phyloP scores from a whole-genome alignment of 768 basidiomycete species.

The Boletus coccyginus region DNA sequence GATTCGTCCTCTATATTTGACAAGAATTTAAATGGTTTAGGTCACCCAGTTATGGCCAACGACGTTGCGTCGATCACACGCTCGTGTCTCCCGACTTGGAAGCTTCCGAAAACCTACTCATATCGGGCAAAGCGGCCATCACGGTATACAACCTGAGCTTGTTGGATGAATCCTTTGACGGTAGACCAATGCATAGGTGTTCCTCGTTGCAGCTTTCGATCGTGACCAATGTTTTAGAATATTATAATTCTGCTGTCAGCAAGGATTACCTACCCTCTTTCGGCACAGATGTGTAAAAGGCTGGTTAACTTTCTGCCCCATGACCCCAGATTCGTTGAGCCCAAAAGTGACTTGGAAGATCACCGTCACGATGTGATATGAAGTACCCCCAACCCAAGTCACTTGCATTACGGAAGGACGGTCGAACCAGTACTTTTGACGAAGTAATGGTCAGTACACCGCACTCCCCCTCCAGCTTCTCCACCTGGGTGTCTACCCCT shows the following conservation, averaged over 20 bases:
- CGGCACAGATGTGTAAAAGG: not conserved
- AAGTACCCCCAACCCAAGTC: no score
- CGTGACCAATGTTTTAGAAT: not conserved
- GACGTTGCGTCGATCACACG: not conserved
- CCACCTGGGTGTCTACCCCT: not conserved
- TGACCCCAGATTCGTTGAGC: no score
- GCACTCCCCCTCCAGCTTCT: not conserved
- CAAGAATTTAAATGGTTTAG: not conserved
- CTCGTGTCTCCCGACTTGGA: not conserved
- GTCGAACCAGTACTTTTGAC: no score
- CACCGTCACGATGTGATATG: no score
- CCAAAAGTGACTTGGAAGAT: no score
- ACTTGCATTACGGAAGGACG: no score
- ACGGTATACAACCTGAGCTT: not conserved
- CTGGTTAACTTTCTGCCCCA: no score
- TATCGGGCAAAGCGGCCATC: not conserved
- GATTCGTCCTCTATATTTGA: slow-evolving; percentile 13
- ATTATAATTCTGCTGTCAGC: not conserved
- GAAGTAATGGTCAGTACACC: no score
- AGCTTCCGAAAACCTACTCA: not conserved
- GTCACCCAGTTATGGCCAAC: slow-evolving; percentile 2
- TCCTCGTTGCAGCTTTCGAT: not conserved
- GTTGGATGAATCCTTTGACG: not conserved
- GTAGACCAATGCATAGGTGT: not conserved
- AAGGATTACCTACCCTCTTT: not conserved